Base-by-base conservation (phyloP, 2,329 filamentous ascomycete genomes). In the Penicillium sp. region DNA sequence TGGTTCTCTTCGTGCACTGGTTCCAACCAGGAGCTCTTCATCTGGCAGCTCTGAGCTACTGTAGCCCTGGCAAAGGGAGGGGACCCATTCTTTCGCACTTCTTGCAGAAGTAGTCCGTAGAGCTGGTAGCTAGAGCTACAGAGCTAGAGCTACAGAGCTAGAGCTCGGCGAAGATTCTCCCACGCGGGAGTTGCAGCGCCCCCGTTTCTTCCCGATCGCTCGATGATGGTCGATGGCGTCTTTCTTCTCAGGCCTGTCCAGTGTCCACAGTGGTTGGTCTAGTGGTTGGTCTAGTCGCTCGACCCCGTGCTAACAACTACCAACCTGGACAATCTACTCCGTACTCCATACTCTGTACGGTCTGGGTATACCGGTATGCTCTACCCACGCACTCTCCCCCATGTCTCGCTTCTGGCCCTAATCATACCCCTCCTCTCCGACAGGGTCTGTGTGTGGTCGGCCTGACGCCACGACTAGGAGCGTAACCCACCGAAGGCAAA, bases 201-300 rank as follows among this genome's bases (percentile, higher is more conserved):
- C 65, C 66, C 66, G 66, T 67, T 59, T 63, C 64, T 67, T 54
- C 42, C 65, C 66, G 66, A 60, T 57, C 49, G 49, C 49, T 51
- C 28, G 4, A 10, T 17, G n/a, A 37, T 15, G 8, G 19, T 13
- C 19, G n/a, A 35, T 51, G 10, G 26, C 40, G 40, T 49, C 24
- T 50, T 49, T 49, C 55, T 62, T 64, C 69, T 68, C 69, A 70
- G n/a, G 12, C 30, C 72, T 54, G 45, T 35, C 33, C 24, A n/a
- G 13, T 51, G 44, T 44, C 44, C 22, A 13, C 44, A 12, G 44
- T 28, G 24, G 44, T 26, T 47, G n/a, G n/a, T n/a, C n/a, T 6
- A 28, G 28, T 28, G 28, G 28, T 28, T 7, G 19, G 26, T 28
- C 15, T 49, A n/a, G 15, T 49, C 45, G 45, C 24, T 47, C 24